Conservation (phyloP, 345 rosid genomes). For the Eucalyptus paniculata region DNA sequence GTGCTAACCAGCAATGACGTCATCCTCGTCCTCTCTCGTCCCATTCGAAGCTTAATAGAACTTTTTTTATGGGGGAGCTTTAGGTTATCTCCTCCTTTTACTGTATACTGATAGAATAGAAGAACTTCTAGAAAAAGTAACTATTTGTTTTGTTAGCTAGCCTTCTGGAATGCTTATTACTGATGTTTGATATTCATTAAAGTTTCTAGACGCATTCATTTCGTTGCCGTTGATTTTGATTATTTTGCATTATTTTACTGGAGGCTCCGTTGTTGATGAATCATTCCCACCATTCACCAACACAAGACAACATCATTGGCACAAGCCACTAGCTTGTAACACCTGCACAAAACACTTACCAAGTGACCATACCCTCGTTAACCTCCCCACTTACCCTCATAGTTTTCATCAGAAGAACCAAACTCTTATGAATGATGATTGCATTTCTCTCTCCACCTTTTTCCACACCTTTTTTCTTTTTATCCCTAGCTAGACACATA, state of each 20-base stretch:
- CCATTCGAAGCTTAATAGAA: not conserved
- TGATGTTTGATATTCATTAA: not conserved
- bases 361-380: not conserved
- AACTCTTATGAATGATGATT: not conserved
- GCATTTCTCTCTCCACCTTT: not conserved
- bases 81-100: not conserved
- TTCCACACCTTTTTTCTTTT: not conserved
- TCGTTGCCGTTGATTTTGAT: not conserved
- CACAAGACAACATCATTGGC: slow-evolving; percentile 87
- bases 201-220: not conserved
- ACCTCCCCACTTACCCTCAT: slow-evolving; percentile 3
- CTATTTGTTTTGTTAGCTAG: not conserved
- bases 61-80: not conserved
- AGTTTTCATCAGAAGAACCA: slow-evolving; percentile 1
- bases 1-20: not conserved
- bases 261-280: slow-evolving; percentile 53
- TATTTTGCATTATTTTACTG: not conserved
- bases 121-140: not conserved
- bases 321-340: slow-evolving; percentile 33
- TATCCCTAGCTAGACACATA: not conserved
- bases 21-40: not conserved
- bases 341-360: not conserved
- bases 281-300: slow-evolving; percentile 80
- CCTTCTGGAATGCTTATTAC: not conserved
- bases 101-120: not conserved